Percentiles rank a stretch among this genome's conserved stretches.
phyloP scores from a whole-genome alignment of 768 basidiomycete genomes.

The Coprinellus micaceus region DNA sequence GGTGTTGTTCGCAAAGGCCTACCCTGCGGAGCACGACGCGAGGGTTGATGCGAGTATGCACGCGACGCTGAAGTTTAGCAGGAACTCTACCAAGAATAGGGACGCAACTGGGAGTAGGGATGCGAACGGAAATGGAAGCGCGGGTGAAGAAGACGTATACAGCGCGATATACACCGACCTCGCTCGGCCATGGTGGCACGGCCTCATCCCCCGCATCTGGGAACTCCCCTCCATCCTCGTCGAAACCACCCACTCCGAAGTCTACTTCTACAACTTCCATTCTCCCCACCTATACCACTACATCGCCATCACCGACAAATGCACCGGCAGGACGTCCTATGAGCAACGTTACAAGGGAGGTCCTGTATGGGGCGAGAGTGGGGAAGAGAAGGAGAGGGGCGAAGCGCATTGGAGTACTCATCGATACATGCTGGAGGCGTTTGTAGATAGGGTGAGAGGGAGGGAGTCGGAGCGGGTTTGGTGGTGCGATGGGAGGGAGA shows the following conservation, averaged over 20 bases:
- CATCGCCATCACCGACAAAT: conserved; percentile 38
- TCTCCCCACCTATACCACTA: conserved; percentile 47
- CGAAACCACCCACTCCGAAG: conserved; percentile 41
- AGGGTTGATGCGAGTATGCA: conserved; percentile 39
- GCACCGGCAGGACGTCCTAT: conserved; percentile 27
- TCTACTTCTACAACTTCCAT: conserved; percentile 42
- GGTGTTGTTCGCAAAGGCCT: conserved; percentile 22
- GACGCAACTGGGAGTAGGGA: too few relatives aligned
- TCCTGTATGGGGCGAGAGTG: conserved; percentile 22
- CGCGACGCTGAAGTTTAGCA: conserved; percentile 36
- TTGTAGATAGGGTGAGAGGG: conserved; percentile 55
- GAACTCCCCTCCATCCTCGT: conserved; percentile 33
- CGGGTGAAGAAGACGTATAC: conserved; percentile 15
- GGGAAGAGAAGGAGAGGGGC: conserved; percentile 24
- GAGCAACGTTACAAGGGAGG: conserved; percentile 50
- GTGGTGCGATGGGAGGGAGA: conserved; percentile 53
- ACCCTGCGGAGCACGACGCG: conserved; percentile 37
- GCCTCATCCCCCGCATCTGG: conserved; percentile 40
- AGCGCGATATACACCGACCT: conserved; percentile 28
- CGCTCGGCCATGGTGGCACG: conserved; percentile 21
- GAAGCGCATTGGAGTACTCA: conserved; percentile 58
- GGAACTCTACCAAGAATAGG: too few relatives aligned
- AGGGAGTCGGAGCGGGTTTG: conserved; percentile 43
- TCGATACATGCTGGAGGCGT: conserved; percentile 58
- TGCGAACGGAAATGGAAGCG: conserved; percentile 7